Percentiles rank a stretch among this genome's conserved stretches.
Evolutionary conservation across 1,284 basidiomycete genomes (phyloP).

Genomic region (Cutaneotrichosporon curvatum): DNA sequence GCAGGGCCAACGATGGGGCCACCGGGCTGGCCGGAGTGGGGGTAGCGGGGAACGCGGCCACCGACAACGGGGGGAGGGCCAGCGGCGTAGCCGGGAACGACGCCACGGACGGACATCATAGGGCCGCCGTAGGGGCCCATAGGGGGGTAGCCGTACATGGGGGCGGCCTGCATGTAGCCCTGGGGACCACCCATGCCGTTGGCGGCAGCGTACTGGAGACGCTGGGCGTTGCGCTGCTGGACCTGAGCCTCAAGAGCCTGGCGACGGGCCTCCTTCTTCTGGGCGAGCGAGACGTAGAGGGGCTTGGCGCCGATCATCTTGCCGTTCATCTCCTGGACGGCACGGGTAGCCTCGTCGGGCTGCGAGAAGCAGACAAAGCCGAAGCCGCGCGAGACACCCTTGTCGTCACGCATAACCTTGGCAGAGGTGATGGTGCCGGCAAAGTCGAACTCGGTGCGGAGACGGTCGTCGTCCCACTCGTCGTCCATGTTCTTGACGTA

Average conservation of each 20-base stretch:
- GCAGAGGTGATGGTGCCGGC: conserved; percentile 96
- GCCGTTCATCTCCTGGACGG: conserved; percentile 99
- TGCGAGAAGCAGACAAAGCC: conserved; percentile 99
- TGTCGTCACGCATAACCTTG: conserved; percentile 99
- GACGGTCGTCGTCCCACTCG: conserved; percentile 89
- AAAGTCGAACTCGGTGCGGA: conserved; percentile 89
- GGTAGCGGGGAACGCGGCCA: conserved; percentile 68
- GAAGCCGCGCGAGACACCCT: conserved; percentile 72
- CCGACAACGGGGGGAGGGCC: conserved; percentile 65
- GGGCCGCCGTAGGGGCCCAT: conserved; percentile 55
- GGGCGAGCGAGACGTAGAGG: conserved; percentile 96
- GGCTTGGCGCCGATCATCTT: conserved; percentile 99
- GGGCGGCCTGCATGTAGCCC: conserved; percentile 64
- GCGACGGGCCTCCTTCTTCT: conserved; percentile 95
- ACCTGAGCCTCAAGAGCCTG: conserved; percentile 99
- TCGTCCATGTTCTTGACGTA: conserved; percentile 96
- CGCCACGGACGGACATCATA: conserved; percentile 52
- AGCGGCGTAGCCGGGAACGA: conserved; percentile 45
- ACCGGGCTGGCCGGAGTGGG: conserved; percentile 57
- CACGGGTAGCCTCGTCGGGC: conserved; percentile 98
- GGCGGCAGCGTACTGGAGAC: conserved; percentile 85
- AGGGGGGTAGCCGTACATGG: conserved; percentile 83
- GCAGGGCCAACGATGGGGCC: conserved; percentile 21
- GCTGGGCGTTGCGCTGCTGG: conserved; percentile 81
- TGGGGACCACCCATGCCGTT: conserved; percentile 68